These are phyloP conservation scores for Tulasnella sp. DNA, from an alignment of 768 basidiomycete genomes.

Conservation along the genomic window DNA sequence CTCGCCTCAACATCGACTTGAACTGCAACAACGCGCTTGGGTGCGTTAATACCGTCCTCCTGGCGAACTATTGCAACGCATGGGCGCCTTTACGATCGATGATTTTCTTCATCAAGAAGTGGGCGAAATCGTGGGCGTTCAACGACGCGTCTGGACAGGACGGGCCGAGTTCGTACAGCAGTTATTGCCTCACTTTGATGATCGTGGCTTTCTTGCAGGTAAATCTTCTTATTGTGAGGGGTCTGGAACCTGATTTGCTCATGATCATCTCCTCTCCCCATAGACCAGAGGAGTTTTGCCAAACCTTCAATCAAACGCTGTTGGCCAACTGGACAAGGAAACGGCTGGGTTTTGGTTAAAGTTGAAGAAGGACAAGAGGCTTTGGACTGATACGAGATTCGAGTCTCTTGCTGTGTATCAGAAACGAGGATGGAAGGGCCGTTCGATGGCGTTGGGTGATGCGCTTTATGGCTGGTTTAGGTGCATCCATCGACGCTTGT, in stretches of 20 bases:
- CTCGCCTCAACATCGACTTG: conserved; percentile 43
- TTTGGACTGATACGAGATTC: conserved; percentile 21
- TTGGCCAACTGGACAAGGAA: background rate
- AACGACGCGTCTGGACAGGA: conserved; percentile 38
- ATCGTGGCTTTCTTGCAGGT: conserved; percentile 54
- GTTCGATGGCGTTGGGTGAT: conserved; percentile 6
- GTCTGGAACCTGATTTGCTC: background rate
- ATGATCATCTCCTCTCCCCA: background rate
- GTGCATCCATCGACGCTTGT: background rate
- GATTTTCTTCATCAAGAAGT: conserved; percentile 46
- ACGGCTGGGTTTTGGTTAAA: conserved; percentile 15
- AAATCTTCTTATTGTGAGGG: conserved; percentile 2
- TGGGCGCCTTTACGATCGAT: conserved; percentile 37
- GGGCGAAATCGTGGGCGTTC: conserved; percentile 49
- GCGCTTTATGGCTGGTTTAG: conserved; percentile 18
- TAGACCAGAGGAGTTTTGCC: conserved; percentile 43
- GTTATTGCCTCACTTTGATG: conserved; percentile 56
- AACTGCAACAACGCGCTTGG: conserved; percentile 60
- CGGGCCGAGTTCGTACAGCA: conserved; percentile 43
- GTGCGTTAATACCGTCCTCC: conserved; percentile 42
- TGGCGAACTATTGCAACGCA: conserved; percentile 45
- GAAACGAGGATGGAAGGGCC: background rate
- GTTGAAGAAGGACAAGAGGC: conserved; percentile 14
- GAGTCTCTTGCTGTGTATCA: background rate
- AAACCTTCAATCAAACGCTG: conserved; percentile 39